Evolutionary conservation across 192 early-diverging fungal genomes (phyloP), one percentile per base, ranked within the genome.

Genomic region (Ambispora gerdemannii): DNA sequence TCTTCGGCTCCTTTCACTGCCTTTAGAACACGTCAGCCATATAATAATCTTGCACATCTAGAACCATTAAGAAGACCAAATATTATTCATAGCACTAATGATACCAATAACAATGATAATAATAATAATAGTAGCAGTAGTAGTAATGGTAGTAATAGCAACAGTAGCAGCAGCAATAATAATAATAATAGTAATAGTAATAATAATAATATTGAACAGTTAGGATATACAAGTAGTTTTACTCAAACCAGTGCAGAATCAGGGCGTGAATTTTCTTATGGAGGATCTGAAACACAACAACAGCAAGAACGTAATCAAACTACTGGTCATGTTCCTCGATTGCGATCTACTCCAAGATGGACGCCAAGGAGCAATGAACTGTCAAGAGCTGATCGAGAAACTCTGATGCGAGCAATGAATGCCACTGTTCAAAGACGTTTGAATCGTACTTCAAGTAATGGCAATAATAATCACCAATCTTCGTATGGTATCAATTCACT

Each of bases 141-240:
- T 30, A 49, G 11, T 49, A 32, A 3, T 13, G 15, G 50, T 22
- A 15, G 27, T 32, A 30, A 24, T 30, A 24, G 19, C 13, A 24
- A 1, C n/a, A 6, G 38, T 49, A 65, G 63, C 19, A 27, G 43
- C 8, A 43, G 30, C 27, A 49, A 19, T 49, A 32, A 3, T 13
- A 27, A 65, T 22, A 15, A 33, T 32, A 30, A 24, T 30, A 24
- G 19, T 11, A 24, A 1, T 27, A 27, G 20, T 32, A 32, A 34
- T 60, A n/a, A 50, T n/a, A 50, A 27, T 50, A 28, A 17, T 30
- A 24, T 20, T 3, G 63, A 65, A 19, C 65, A 52, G 50, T 47
- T 33, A 52, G 30, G 17, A 31, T 67, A 67, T 53, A 67, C 17
- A 24, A n/a, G n/a, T 3, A 67, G 33, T 67, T 52, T 49, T 50